Percentiles rank a stretch among this genome's conserved stretches.
These are phyloP conservation scores for Naganishia friedmannii DNA, from an alignment of 768 basidiomycete genomes.

Conservation along the genomic window DNA sequence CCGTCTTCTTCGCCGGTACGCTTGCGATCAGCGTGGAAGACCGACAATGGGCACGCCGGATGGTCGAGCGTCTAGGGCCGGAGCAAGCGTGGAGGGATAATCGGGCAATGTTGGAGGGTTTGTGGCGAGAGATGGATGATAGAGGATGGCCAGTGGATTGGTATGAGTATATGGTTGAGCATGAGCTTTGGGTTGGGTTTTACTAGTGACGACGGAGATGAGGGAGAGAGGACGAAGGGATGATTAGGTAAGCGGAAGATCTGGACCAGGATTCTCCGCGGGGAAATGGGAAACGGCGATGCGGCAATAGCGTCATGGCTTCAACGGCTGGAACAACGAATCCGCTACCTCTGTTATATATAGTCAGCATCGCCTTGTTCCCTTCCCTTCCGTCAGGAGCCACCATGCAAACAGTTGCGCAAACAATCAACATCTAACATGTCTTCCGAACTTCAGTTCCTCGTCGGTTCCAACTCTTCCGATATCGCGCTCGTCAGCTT, in stretches of 20 bases:
- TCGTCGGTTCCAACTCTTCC: constrained; percentile 55
- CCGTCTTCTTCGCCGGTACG: constrained; percentile 22
- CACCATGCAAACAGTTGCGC: no score
- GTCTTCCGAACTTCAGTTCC: constrained; percentile 41
- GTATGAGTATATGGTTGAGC: constrained; percentile 21
- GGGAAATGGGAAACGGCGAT: constrained; percentile 1
- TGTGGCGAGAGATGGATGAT: constrained; percentile 19
- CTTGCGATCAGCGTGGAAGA: constrained; percentile 9
- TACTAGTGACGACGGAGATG: not conserved
- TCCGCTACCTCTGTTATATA: not conserved
- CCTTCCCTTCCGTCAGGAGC: not conserved
- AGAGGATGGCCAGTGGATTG: constrained; percentile 19
- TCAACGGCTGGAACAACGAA: not conserved
- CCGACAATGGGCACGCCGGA: constrained; percentile 15
- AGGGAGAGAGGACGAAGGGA: no score
- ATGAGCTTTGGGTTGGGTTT: constrained; percentile 11
- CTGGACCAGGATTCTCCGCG: not conserved
- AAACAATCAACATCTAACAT: constrained; percentile 31
- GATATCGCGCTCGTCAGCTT: constrained; percentile 66
- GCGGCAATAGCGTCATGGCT: not conserved
- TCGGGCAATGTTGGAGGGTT: constrained; percentile 3
- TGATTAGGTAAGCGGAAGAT: not conserved
- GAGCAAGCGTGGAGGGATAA: constrained; percentile 23
- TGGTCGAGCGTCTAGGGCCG: constrained; percentile 19
- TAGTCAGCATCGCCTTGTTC: not conserved